Base-by-base conservation (phyloP, 768 basidiomycete species). In the Pleurotus citrinopileatus region DNA sequence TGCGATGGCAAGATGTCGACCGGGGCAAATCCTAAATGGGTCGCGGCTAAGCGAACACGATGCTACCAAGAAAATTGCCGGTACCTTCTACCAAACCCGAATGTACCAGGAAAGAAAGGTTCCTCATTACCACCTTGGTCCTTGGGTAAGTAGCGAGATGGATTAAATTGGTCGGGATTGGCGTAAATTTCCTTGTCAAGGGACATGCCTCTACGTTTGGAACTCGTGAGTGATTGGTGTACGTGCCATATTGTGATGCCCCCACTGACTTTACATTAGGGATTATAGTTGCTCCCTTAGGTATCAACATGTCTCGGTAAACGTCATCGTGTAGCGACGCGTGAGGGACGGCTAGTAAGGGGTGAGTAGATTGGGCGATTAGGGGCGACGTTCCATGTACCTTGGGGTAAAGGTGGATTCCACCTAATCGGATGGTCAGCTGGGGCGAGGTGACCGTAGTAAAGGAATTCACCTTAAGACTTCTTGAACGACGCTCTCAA, bases 21-120 rank as follows among this genome's bases (percentile, higher is more conserved):
- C 82, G 3, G 82, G 80, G 58, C 83, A 85, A 46, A 76, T 69
- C 53, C 78, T 80, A 56, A n/a, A 9, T 2, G 20, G 25, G 26
- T 19, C 22, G 52, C 29, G 37, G 42, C 29, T 32, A 27, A 47
- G 45, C 20, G 37, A 10, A 20, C 40, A 29, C 52, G 43, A 20
- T n/a, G 22, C 29, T 26, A 42, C 55, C 37, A n/a, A 28, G 28
- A 48, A 54, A 36, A 40, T 45, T 23, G 26, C 10, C 25, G 42
- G 23, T 53, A 79, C 78, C 79, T 68, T 52, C 82, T 70, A 26
- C 81, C 82, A 65, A 83, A 84, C 3, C 81, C 81, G 58, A 83
- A 84, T 17, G 79, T 70, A 10, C 13, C 42, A 13, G 15, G 13
- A 32, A 80, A 61, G 28, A 74, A 72, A 23, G 81, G 79, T 63